phyloP scores from a whole-genome alignment of 352 stramenopile genomes.

The Thraustochytrium striatum region DNA sequence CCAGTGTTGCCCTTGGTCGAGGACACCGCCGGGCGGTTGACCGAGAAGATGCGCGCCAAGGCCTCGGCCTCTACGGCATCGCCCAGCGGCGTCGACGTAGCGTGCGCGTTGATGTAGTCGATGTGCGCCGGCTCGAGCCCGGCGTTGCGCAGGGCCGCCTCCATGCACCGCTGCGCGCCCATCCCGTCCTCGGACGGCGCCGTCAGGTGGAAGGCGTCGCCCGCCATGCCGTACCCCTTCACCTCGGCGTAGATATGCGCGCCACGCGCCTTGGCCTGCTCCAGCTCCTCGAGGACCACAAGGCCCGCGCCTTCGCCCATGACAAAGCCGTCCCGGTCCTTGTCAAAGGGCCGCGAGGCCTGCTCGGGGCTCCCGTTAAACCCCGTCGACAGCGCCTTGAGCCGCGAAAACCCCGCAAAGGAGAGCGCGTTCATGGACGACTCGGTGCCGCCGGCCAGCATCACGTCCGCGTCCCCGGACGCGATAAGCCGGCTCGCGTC shows the following conservation, averaged over 20 bases:
- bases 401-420: conserved; percentile 86
- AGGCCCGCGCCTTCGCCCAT: conserved; percentile 85
- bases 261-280: conserved; percentile 83
- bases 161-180: conserved; percentile 78
- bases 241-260: conserved; percentile 88
- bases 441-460: conserved; percentile 93
- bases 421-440: conserved; percentile 85
- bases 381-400: conserved; percentile 88
- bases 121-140: conserved; percentile 72
- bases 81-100: conserved; percentile 93
- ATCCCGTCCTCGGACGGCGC: conserved; percentile 64
- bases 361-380: conserved; percentile 85
- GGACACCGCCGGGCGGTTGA: conserved; percentile 59
- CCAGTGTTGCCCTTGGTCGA: conserved; percentile 83
- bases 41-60: conserved; percentile 74
- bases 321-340: conserved; percentile 90
- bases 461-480: conserved; percentile 80
- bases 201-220: conserved; percentile 89
- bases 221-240: conserved; percentile 85
- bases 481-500: conserved; percentile 80
- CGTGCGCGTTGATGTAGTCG: conserved; percentile 96
- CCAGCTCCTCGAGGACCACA: conserved; percentile 76
- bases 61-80: conserved; percentile 88
- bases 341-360: conserved; percentile 91
- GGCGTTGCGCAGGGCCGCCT: conserved; percentile 73